Conservation (phyloP, 1,284 basidiomycete genomes). For the Irpex rosettiformis region DNA sequence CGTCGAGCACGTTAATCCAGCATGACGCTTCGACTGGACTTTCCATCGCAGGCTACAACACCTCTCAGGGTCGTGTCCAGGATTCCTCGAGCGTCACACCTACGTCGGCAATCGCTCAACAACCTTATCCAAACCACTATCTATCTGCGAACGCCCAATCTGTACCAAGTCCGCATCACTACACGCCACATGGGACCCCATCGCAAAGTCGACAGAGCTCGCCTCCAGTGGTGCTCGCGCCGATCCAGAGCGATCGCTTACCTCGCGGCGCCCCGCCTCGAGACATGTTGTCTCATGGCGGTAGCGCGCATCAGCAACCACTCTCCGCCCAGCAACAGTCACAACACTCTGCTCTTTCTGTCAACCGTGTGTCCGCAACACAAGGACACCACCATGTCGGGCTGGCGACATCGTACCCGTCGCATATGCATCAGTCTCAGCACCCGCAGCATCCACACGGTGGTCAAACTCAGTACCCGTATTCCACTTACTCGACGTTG, state of each 20-base stretch:
- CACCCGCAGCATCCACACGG: conserved; percentile 11
- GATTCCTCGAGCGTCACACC: neutral
- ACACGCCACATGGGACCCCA: conserved; percentile 6
- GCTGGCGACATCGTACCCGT: neutral
- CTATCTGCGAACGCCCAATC: conserved; percentile 12
- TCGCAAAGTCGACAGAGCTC: conserved; percentile 10
- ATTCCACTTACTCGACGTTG: conserved; percentile 3
- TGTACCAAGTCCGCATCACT: conserved; percentile 5
- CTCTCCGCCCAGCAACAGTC: too few relatives aligned
- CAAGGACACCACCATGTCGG: neutral
- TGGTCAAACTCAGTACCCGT: conserved; percentile 9
- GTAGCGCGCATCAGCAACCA: neutral
- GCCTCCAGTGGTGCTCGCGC: conserved; percentile 22
- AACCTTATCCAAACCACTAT: conserved; percentile 2
- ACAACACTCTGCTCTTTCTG: neutral
- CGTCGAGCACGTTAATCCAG: neutral
- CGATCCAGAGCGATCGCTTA: conserved; percentile 19
- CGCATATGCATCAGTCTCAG: conserved; percentile 9
- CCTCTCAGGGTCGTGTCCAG: neutral
- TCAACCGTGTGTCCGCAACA: neutral
- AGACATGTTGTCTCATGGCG: conserved; percentile 2
- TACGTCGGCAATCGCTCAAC: neutral
- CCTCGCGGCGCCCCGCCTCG: conserved; percentile 11
- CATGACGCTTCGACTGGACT: neutral
- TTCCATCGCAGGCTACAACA: neutral